Evolutionary conservation across 169 alveolate genomes (phyloP).

Genomic region (Ichthyophthirius multifiliis): DNA sequence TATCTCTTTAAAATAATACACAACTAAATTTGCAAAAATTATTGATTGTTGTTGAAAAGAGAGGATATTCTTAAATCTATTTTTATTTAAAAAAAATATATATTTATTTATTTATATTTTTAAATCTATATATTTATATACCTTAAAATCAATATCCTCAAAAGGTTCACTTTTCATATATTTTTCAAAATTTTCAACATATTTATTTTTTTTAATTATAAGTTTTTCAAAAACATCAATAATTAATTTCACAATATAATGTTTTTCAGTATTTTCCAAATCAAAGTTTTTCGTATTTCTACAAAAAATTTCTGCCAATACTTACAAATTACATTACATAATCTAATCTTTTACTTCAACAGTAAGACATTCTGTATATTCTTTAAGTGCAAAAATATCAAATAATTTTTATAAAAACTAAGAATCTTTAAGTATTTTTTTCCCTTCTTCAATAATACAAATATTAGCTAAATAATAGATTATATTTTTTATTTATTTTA

Average conservation of each 20-base stretch:
- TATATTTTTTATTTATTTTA: background rate
- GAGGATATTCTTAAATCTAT: background rate
- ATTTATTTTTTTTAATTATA: background rate
- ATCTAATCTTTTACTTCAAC: background rate
- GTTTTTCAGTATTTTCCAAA: background rate
- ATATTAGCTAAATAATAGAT: background rate
- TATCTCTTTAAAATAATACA: background rate
- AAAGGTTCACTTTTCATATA: background rate
- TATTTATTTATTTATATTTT: background rate
- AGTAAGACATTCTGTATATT: background rate
- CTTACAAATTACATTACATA: background rate
- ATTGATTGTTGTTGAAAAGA: background rate
- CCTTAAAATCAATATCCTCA: background rate
- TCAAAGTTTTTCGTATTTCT: background rate
- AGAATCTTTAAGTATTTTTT: background rate
- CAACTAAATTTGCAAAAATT: background rate
- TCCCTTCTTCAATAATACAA: background rate
- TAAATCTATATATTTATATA: background rate
- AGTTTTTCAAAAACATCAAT: background rate
- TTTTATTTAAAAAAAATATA: background rate
- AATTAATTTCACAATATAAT: background rate
- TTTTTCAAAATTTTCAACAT: background rate
- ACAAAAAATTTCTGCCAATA: background rate
- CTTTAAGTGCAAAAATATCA: background rate
- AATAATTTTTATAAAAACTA: background rate